Base-by-base conservation (phyloP, 108 stramenopile genomes). In the Cyclostephanos tholiformis region DNA sequence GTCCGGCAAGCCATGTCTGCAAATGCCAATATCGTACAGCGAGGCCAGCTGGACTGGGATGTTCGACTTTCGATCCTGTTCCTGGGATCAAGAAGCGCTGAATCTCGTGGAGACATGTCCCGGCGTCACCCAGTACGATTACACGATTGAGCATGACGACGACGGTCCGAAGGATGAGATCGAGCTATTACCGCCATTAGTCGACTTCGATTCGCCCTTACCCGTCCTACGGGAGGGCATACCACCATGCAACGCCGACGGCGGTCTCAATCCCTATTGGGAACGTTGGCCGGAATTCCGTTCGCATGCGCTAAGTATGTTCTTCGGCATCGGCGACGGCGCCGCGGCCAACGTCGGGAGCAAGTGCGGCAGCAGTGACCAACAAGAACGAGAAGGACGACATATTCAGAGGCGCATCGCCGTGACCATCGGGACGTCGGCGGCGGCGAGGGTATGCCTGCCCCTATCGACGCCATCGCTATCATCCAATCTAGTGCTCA, bases 1-100 rank as follows among this genome's bases (percentile, higher is more conserved):
- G 93, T 84, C 68, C n/a, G 86, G 83, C 11, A 59, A 49, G 36
- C 38, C 39, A 0, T 30, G 56, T 17, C 55, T 71, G 41, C 41
- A 63, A 16, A 65, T 89, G 30, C 88, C 90, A 10, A 85, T 94
- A 22, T 90, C 90, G 4, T 92, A 86, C 79, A 91, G 90, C 25
- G 94, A 95, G 77, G 94, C 94, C 13, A 87, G 86, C 64, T 95
- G 94, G 94, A 92, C 91, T 7, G 94, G 94, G 30, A 67, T 95
- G 65, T 46, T 95, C 35, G 83, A 95, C 63, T 83, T 91, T 77
- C 72, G 75, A 20, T 77, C 77, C 13, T 90, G 91, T 64, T 44
- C 61, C 6, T 92, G 88, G 81, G 84, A 91, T 36, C 69, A 74
- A 38, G 63, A 67, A 26, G 75, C 72, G 8, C 19, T 91, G 16